Evolutionary conservation across 2,329 filamentous ascomycete genomes (phyloP).

Genomic region (Raffaelea arxii): DNA sequence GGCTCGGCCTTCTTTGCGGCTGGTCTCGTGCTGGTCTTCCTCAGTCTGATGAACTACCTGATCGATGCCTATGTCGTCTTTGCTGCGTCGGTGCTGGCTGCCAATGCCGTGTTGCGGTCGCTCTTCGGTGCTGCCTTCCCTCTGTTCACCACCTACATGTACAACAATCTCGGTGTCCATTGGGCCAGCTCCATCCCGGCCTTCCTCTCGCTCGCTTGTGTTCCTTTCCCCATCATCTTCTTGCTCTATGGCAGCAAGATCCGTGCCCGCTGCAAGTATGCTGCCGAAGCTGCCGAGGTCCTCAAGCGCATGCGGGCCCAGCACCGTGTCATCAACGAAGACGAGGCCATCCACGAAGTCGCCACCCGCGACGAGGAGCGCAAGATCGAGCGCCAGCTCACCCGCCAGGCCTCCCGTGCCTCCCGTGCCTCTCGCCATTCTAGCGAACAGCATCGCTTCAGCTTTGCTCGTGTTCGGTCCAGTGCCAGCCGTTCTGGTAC

Average conservation of each 20-base stretch:
- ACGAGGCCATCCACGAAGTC: slow-evolving; percentile 8
- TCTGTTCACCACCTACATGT: slow-evolving; percentile 57
- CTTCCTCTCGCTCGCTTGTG: slow-evolving; percentile 61
- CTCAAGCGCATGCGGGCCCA: slow-evolving; percentile 33
- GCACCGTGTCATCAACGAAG: slow-evolving; percentile 18
- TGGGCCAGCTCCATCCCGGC: slow-evolving; percentile 68
- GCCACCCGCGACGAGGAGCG: slow-evolving; percentile 2
- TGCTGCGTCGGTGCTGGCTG: slow-evolving; percentile 65
- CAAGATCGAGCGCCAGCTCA: slow-evolving; percentile 3
- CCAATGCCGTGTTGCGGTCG: slow-evolving; percentile 61
- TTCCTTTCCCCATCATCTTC: slow-evolving; percentile 68
- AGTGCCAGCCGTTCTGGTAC: background rate
- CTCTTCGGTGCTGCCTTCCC: slow-evolving; percentile 65
- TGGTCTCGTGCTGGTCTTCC: slow-evolving; percentile 52
- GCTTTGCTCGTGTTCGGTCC: no score
- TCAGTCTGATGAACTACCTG: slow-evolving; percentile 57
- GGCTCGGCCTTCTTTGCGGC: slow-evolving; percentile 28
- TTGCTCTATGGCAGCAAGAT: slow-evolving; percentile 60
- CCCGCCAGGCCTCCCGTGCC: background rate
- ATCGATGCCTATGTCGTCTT: slow-evolving; percentile 66
- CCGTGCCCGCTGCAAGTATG: slow-evolving; percentile 58
- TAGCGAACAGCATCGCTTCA: background rate
- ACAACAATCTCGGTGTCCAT: slow-evolving; percentile 54
- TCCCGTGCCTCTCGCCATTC: background rate
- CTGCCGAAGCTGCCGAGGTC: slow-evolving; percentile 54